Conservation (phyloP, 768 basidiomycete genomes). For the Royoungia palumana region DNA sequence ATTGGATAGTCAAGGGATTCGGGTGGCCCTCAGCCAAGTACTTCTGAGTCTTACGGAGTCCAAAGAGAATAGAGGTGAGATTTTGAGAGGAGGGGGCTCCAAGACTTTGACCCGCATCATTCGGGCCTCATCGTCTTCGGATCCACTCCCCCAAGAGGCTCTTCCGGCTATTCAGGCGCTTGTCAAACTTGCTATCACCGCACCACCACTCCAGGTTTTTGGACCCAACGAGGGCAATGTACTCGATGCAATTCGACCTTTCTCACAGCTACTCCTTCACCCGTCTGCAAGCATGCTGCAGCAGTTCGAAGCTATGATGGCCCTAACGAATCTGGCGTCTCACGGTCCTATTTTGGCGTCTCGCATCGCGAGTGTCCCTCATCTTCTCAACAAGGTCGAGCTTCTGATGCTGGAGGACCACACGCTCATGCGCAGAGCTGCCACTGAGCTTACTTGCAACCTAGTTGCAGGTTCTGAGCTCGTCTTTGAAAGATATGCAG, state of each 20-base stretch:
- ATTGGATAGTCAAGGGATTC: slow-evolving; percentile 63
- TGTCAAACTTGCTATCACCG: slow-evolving; percentile 90
- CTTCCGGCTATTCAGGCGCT: slow-evolving; percentile 80
- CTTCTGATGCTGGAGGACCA: slow-evolving; percentile 81
- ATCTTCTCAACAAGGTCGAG: slow-evolving; percentile 64
- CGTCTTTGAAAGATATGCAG: slow-evolving; percentile 72
- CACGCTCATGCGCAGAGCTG: slow-evolving; percentile 75
- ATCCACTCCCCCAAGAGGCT: slow-evolving; percentile 20
- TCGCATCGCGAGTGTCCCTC: slow-evolving; percentile 60
- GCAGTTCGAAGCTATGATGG: slow-evolving; percentile 92
- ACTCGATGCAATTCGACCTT: slow-evolving; percentile 80
- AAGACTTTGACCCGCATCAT: slow-evolving; percentile 62
- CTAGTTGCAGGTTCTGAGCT: slow-evolving; percentile 73
- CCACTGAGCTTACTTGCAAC: slow-evolving; percentile 91
- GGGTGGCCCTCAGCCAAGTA: slow-evolving; percentile 54
- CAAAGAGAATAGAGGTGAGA: slow-evolving; percentile 69
- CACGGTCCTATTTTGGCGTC: slow-evolving; percentile 61
- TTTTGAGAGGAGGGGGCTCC: slow-evolving; percentile 76
- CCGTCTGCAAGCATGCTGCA: slow-evolving; percentile 70
- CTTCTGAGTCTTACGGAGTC: slow-evolving; percentile 74
- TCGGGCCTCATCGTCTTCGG: slow-evolving; percentile 38
- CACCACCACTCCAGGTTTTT: slow-evolving; percentile 87
- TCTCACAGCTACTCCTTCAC: slow-evolving; percentile 70
- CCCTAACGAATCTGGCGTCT: slow-evolving; percentile 91
- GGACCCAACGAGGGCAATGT: slow-evolving; percentile 76